A percentile compares a stretch with the other conserved stretches of the same genome.
These are phyloP conservation scores for Kazachstania bromeliacearum DNA, from an alignment of 805 yeast species.

Conservation along the genomic window DNA sequence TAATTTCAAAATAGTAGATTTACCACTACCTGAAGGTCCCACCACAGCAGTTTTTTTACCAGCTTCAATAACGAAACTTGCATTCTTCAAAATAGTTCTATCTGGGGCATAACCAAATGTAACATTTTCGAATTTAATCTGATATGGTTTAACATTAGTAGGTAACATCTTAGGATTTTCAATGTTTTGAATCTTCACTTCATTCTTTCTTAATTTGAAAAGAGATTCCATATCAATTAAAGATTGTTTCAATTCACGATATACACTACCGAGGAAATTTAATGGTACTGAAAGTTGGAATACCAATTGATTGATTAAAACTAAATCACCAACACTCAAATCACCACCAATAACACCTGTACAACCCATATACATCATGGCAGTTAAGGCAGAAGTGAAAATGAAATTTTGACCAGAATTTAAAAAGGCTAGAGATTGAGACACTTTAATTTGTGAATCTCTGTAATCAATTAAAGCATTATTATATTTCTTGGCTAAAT, in stretches of 20 bases:
- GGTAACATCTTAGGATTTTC: conserved; percentile 46
- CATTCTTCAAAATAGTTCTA: conserved; percentile 73
- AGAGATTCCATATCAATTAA: conserved; percentile 92
- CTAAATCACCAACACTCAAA: conserved; percentile 89
- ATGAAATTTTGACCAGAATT: conserved; percentile 75
- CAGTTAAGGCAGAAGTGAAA: conserved; percentile 82
- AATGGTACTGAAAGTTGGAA: conserved; percentile 93
- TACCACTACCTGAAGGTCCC: conserved; percentile 95
- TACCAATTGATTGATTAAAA: conserved; percentile 87
- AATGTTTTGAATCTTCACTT: conserved; percentile 53
- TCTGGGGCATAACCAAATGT: conserved; percentile 87
- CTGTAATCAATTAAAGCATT: conserved; percentile 64
- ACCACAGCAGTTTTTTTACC: conserved; percentile 90
- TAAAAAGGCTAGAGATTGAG: conserved; percentile 69
- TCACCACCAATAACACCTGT: conserved; percentile 79
- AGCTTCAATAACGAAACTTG: conserved; percentile 77
- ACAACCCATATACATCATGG: conserved; percentile 98
- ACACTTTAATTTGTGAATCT: conserved; percentile 60
- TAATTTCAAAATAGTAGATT: conserved; percentile 76
- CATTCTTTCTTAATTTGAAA: conserved; percentile 72
- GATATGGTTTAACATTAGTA: conserved; percentile 42
- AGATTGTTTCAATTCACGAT: conserved; percentile 88
- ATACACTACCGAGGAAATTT: conserved; percentile 90
- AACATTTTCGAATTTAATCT: conserved; percentile 81
- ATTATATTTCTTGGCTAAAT: conserved; percentile 74